Percentiles rank a stretch among this genome's conserved stretches.
Evolutionary conservation across 805 yeast species (phyloP).

Genomic region (Candida endomychidarum): DNA sequence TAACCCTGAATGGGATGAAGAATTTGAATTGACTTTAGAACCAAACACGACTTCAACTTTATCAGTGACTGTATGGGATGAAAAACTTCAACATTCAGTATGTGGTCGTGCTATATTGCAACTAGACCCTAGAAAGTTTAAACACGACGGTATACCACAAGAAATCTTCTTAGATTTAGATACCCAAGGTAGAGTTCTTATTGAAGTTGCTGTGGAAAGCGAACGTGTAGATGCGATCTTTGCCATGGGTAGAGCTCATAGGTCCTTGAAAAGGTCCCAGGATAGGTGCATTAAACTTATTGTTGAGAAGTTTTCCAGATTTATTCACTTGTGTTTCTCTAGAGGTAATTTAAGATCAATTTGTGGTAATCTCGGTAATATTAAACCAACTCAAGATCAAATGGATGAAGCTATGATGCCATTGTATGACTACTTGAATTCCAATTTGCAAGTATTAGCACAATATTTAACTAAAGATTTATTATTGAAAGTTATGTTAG

Average conservation of each 20-base stretch:
- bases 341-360: constrained; percentile 54
- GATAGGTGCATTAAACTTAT: constrained; percentile 67
- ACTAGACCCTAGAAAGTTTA: constrained; percentile 61
- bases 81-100: constrained; percentile 54
- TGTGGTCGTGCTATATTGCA: constrained; percentile 64
- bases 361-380: constrained; percentile 51
- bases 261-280: constrained; percentile 61
- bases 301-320: constrained; percentile 69
- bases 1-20: constrained; percentile 86
- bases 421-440: constrained; percentile 69
- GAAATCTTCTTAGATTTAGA: constrained; percentile 60
- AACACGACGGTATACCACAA: constrained; percentile 67
- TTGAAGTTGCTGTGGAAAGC: constrained; percentile 73
- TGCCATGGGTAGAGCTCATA: constrained; percentile 72
- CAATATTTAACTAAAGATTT: constrained; percentile 54
- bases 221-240: constrained; percentile 81
- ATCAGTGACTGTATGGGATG: constrained; percentile 72
- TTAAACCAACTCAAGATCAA: constrained; percentile 44
- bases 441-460: constrained; percentile 65
- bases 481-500: constrained; percentile 64
- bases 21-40: constrained; percentile 56
- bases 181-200: constrained; percentile 63
- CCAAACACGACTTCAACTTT: constrained; percentile 46
- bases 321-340: constrained; percentile 59
- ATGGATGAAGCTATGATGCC: constrained; percentile 70